Evolutionary conservation across 164 flowering plant species (phyloP).

Genomic region (Houttuynia cordata): DNA sequence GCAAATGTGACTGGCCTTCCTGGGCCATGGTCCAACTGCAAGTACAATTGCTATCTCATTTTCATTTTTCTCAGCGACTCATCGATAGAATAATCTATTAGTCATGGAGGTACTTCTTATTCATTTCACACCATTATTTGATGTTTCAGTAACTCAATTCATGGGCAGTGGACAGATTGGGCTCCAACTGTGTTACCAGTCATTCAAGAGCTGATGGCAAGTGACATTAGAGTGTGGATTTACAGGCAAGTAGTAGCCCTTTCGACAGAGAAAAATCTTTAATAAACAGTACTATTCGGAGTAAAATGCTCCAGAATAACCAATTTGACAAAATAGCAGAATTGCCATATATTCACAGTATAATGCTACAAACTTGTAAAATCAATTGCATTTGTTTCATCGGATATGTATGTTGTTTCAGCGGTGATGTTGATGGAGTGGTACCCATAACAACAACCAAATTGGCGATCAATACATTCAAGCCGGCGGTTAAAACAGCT

Average conservation of each 20-base stretch:
- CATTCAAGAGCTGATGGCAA: slow-evolving; percentile 20
- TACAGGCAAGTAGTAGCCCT: slow-evolving; percentile 20
- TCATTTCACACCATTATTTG: not conserved
- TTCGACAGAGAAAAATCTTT: too few relatives aligned
- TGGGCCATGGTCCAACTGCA: slow-evolving; percentile 20
- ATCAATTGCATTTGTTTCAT: not conserved
- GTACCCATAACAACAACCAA: slow-evolving; percentile 23
- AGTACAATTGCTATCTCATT: slow-evolving; percentile 1
- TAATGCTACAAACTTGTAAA: too few relatives aligned
- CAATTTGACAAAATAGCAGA: too few relatives aligned
- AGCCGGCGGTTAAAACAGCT: slow-evolving; percentile 9
- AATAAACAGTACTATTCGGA: too few relatives aligned
- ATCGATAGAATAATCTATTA: too few relatives aligned
- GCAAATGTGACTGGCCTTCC: slow-evolving; percentile 14
- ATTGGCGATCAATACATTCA: slow-evolving; percentile 15
- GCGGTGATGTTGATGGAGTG: slow-evolving; percentile 21
- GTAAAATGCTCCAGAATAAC: too few relatives aligned
- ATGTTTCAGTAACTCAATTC: not conserved
- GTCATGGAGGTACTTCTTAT: not conserved
- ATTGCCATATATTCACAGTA: too few relatives aligned
- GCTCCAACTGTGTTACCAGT: slow-evolving; percentile 21
- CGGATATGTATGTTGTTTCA: slow-evolving; percentile 3
- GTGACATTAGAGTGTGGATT: slow-evolving; percentile 25
- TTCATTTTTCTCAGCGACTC: too few relatives aligned
- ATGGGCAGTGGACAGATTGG: slow-evolving; percentile 16